A percentile compares a stretch with the other conserved stretches of the same genome.
Conservation (phyloP, 225 moss, liverwort and hornwort genomes). For the Physcomitrellopsis africana region DNA sequence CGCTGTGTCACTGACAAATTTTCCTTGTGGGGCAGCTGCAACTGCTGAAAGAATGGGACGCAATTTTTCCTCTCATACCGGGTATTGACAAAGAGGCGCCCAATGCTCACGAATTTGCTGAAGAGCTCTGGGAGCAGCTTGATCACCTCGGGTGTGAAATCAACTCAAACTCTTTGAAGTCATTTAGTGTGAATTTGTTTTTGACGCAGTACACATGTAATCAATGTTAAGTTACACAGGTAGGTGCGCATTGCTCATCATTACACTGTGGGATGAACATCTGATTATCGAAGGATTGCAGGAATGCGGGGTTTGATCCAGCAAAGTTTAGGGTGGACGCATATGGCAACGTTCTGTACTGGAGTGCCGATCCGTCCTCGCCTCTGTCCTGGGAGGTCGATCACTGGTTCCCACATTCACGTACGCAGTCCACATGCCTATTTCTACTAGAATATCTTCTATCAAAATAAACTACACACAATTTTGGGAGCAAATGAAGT, state of each 20-base stretch:
- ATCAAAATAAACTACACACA: not conserved
- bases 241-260: not conserved
- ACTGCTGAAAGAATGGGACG: constrained; percentile 63
- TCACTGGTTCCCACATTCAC: constrained; percentile 76
- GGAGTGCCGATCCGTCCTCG: constrained; percentile 70
- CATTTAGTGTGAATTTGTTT: not conserved
- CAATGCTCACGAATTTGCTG: constrained; percentile 61
- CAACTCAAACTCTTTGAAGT: not conserved
- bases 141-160: constrained; percentile 65
- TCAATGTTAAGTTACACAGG: constrained; percentile 11
- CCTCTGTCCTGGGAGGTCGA: constrained; percentile 72
- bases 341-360: constrained; percentile 67
- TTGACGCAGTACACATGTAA: not conserved
- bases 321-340: constrained; percentile 68
- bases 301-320: constrained; percentile 77
- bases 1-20: constrained; percentile 2
- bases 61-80: constrained; percentile 54
- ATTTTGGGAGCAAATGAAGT: not conserved
- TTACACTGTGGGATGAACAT: not conserved
- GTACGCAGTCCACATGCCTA: constrained; percentile 30
- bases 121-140: constrained; percentile 74
- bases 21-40: constrained; percentile 41
- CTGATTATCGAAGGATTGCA: constrained; percentile 35
- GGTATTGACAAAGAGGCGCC: constrained; percentile 63
- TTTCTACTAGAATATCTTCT: constrained; percentile 8